Evolutionary conservation across 306 rosid species (phyloP).

Genomic region (Fragaria iinumae): DNA sequence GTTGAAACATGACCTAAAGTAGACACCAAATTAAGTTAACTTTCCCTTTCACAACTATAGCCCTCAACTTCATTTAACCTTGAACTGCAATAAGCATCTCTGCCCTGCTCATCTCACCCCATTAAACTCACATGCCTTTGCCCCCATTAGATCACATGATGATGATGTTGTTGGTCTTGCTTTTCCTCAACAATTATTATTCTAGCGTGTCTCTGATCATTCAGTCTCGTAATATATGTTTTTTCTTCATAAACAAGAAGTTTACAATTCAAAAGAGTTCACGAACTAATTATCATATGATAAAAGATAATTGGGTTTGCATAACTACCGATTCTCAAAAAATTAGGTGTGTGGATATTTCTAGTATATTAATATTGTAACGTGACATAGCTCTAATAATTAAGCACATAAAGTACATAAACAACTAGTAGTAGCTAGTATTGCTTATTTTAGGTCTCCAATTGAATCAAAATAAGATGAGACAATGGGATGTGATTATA

Average conservation of each 20-base stretch:
- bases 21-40: constrained; percentile 12
- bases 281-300: background rate
- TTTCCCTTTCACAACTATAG: constrained; percentile 6
- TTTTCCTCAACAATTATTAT: background rate
- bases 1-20: constrained; percentile 32
- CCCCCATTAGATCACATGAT: background rate
- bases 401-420: background rate
- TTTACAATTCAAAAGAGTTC: too few species aligned
- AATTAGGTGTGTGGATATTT: background rate
- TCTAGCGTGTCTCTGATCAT: background rate
- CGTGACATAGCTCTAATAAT: background rate
- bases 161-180: background rate
- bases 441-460: background rate
- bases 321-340: background rate
- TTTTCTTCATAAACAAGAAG: background rate
- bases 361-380: background rate
- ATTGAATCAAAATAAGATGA: background rate
- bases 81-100: constrained; percentile 3
- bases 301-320: background rate
- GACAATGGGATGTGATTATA: background rate
- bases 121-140: constrained; percentile 9
- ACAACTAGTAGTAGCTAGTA: background rate
- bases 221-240: background rate
- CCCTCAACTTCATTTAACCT: background rate
- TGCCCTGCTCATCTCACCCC: background rate